Evolutionary conservation across 2,329 filamentous ascomycete species (phyloP).

Genomic region (Aspergillus eucalypticola): DNA sequence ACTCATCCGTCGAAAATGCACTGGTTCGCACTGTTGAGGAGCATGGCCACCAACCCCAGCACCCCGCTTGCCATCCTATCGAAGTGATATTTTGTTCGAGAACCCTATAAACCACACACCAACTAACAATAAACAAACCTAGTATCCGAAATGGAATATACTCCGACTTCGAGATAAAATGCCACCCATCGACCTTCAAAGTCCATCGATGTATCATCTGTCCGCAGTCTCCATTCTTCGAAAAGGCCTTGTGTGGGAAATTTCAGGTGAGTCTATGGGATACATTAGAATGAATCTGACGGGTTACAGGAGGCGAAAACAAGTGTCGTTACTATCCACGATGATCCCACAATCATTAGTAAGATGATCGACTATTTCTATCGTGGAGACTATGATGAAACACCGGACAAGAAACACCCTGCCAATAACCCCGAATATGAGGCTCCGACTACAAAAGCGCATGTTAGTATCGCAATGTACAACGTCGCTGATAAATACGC

Average conservation of each 20-base stretch:
- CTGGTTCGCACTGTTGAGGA: too few relatives aligned
- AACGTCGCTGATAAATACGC: not conserved
- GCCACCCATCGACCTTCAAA: not conserved
- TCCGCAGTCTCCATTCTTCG: not conserved
- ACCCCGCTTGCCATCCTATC: too few relatives aligned
- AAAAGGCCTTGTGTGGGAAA: not conserved
- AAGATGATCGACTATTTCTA: not conserved
- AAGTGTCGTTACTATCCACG: not conserved
- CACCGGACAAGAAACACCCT: too few relatives aligned
- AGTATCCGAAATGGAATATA: not conserved
- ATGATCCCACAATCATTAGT: not conserved
- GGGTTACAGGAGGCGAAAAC: not conserved
- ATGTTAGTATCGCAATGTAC: not conserved
- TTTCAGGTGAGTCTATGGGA: not conserved
- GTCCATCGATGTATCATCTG: not conserved
- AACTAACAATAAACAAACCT: too few relatives aligned
- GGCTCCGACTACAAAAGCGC: not conserved
- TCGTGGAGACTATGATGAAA: not conserved
- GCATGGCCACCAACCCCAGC: too few relatives aligned
- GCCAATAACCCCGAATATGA: not conserved
- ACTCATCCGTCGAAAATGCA: too few relatives aligned
- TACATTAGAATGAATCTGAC: not conserved
- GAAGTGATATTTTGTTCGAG: too few relatives aligned
- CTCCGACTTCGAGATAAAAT: not conserved
- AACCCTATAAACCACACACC: too few relatives aligned